Evolutionary conservation across 2,329 filamentous ascomycete species (phyloP), one percentile per base, ranked within the genome.

Genomic region (Calonectria pseudoreteaudii): DNA sequence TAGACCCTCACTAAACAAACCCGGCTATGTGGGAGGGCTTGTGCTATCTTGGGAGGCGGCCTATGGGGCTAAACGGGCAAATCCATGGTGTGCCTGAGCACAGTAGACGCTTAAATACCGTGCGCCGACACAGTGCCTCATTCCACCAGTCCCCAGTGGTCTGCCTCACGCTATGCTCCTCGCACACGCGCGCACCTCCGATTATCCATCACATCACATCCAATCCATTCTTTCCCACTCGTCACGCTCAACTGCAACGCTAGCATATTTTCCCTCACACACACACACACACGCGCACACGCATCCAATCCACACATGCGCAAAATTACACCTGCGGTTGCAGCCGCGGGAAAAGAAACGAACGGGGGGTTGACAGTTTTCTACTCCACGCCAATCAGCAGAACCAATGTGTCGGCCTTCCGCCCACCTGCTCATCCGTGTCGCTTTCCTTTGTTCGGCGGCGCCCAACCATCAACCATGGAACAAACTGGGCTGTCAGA

Each of bases 71-170:
- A 68, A 68, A 56, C 49, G 28, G 58, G 47, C 38, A 68, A 65
- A 68, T 66, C 26, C 60, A 38, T 53, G 47, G 30, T 66, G 52
- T 67, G 71, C 66, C 66, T 69, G 66, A 68, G 56, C 56, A 62
- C 56, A 66, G 52, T 50, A 69, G 41, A 73, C 60, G 66, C 71
- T 69, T 66, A 69, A 70, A 49, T 56, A 73, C 70, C 64, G 70
- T 72, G 70, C 58, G 58, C 38, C 11, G 23, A 30, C 30, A 53
- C 66, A 58, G 70, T 72, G 58, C 66, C 30, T 30, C 44, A 5
- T 52, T 60, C 18, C 18, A n/a, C 53, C 20, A 49, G 34, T 20
- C 70, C 41, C 49, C 23, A 68, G 50, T 66, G 66, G 66, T 68
- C 50, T 70, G 66, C 66, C 65, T 56, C 58, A 38, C 70, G 56